These are phyloP conservation scores for Lichtheimia corymbifera DNA, from an alignment of 371 early-diverging fungal species.

Conservation along the genomic window DNA sequence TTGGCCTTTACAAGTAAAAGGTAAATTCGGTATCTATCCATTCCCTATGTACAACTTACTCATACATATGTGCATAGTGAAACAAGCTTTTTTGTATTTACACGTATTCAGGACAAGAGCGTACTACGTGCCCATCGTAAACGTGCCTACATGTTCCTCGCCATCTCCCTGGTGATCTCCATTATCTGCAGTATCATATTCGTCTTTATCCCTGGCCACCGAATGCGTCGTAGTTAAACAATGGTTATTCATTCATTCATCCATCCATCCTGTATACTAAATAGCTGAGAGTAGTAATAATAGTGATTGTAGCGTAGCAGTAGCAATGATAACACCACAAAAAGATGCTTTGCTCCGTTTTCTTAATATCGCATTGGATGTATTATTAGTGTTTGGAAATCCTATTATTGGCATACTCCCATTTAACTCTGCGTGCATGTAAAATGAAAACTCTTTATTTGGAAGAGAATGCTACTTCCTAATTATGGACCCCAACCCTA, in stretches of 20 bases:
- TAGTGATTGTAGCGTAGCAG: no score
- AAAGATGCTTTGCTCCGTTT: no score
- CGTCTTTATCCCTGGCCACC: conserved; percentile 43
- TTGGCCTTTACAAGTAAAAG: conserved; percentile 37
- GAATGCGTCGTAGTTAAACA: conserved; percentile 22
- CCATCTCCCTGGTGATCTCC: conserved; percentile 24
- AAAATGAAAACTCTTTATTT: no score
- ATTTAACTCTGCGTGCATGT: no score
- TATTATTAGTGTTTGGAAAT: no score
- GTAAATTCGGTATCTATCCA: conserved; percentile 15
- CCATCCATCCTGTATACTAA: neutral
- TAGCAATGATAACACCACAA: no score
- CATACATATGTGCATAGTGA: conserved; percentile 23
- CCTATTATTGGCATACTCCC: no score
- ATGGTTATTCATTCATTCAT: neutral
- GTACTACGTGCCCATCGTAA: conserved; percentile 38
- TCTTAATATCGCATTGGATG: no score
- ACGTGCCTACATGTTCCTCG: conserved; percentile 37
- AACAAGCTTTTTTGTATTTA: conserved; percentile 35
- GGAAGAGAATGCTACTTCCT: no score
- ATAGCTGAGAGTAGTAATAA: no score
- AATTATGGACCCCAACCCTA: no score
- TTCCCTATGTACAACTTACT: no score
- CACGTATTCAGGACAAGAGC: conserved; percentile 40
- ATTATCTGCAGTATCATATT: conserved; percentile 40